Base-by-base conservation (phyloP, 192 early-diverging fungal species). In the Allomyces javanicus region DNA sequence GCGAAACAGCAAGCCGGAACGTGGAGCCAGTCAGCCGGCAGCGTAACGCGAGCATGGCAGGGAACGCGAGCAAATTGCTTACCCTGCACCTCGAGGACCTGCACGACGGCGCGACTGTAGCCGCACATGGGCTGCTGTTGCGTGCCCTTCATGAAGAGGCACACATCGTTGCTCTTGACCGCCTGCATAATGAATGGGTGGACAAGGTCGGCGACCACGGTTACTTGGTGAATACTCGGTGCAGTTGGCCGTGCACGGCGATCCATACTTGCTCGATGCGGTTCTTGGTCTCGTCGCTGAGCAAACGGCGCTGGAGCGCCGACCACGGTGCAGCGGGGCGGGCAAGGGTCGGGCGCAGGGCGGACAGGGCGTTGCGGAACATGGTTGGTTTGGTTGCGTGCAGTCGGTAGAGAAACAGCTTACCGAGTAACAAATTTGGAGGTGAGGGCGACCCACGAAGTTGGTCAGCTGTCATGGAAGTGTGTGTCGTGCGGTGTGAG, bases 81-180 rank as follows among this genome's bases (percentile, higher is more conserved):
- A 83, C 83, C 87, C 72, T 93, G 83, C 12, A 86, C 80, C 67
- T 83, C 74, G 64, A 97, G 74, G 62, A 97, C 87, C 76, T 96
- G 91, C 72, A 94, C 83, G 50, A 91, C 89, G n/a, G 91, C 92
- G 27, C 90, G 75, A 69, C 86, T 89, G 81, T 94, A 97, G 19
- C 95, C 93, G 73, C 95, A 97, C 86, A 88, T 81, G 43, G 95
- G 95, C 33, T 83, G 80, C 65, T 93, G 85, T 64, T 90, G 89
- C 63, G 90, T 92, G 73, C 95, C 95, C 76, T 97, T 97, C 92
- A 97, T 96, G 70, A 93, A 97, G 43, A 97, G 84, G 62, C 89
- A 78, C 5, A 97, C 77, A 67, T 87, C 83, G 74, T 83, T 86
- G 6, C 77, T 66, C 44, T 77, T 77, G 67, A 86, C 73, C n/a